Evolutionary conservation across 164 flowering plant species (phyloP), one percentile per base, ranked within the genome.

Genomic region (Piper longum): DNA sequence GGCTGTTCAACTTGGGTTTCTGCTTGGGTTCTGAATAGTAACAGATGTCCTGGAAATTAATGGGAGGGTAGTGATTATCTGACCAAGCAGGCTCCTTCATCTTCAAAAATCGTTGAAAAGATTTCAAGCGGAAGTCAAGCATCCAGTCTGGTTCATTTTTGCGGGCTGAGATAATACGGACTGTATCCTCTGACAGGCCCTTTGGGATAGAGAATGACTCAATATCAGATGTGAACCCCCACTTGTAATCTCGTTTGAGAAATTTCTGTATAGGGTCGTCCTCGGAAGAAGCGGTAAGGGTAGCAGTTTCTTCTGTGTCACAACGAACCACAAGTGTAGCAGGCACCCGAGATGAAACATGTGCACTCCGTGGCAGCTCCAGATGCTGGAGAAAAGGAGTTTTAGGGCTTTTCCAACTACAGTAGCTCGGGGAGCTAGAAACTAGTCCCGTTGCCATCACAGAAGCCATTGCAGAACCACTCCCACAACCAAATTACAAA

Each of bases 51-150:
- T 93, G 96, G 57, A 90, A 88, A 78, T 88, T 74, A 48, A 93
- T 82, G 0, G 78, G 62, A 0, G 89, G 91, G 75, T 90, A 90
- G 16, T 57, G 59, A 75, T 90, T 90, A 65, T 90, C 97, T 2
- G 96, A 93, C 97, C 97, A 93, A 1, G 74, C 75, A 6, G 99
- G 99, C 65, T 90, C 96, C 59, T 54, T 77, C 99, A 93, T 81
- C 6, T 74, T 80, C 36, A 87, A 44, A 63, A 88, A 95, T 36
- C 75, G 85, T 52, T 79, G 77, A 74, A 63, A 88, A 26, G 99
- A 77, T 8, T 73, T 78, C 65, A 91, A 70, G 43, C 99, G 73
- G 66, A 85, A 87, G 63, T 83, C 82, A 52, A 95, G 88, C 97
- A 90, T 90, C 99, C 99, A 90, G 45, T 84, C 88, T 1, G 97